These are phyloP conservation scores for Oryza glaberrima DNA, from an alignment of 176 grass and related monocot species.

Conservation along the genomic window DNA sequence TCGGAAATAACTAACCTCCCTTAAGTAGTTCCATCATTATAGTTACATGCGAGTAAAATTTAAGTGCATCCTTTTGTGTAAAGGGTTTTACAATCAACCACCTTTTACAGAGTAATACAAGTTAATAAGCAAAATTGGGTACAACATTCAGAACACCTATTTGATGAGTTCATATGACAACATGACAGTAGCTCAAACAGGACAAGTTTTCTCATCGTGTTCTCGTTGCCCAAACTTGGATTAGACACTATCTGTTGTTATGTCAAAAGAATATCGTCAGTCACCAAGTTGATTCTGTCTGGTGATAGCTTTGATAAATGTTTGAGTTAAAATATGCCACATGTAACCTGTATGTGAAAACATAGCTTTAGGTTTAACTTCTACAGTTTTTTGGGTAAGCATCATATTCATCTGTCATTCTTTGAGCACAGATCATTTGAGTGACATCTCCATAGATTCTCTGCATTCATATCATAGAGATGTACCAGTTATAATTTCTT, in stretches of 20 bases:
- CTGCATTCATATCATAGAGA: constrained; percentile 4
- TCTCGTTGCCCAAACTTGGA: background rate
- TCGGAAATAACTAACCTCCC: background rate
- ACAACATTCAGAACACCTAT: constrained; percentile 8
- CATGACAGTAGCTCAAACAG: background rate
- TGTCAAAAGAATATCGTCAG: background rate
- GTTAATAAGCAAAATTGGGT: background rate
- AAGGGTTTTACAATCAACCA: constrained; percentile 15
- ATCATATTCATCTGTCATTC: background rate
- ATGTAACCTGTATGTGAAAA: constrained; percentile 15
- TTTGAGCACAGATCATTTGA: background rate
- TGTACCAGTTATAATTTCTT: constrained; percentile 18
- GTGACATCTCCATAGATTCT: background rate
- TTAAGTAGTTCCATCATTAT: background rate
- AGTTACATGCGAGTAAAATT: background rate
- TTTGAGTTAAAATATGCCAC: constrained; percentile 7
- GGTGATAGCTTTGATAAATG: background rate
- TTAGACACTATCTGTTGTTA: background rate
- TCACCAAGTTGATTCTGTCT: constrained; percentile 12
- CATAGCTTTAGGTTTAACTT: constrained; percentile 22
- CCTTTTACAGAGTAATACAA: constrained; percentile 5
- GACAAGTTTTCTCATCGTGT: background rate
- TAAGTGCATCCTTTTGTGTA: background rate
- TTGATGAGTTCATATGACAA: constrained; percentile 10
- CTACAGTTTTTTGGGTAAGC: constrained; percentile 3